phyloP scores from a whole-genome alignment of 2,329 filamentous ascomycete species.

The Ophiostoma himal-ulmi region DNA sequence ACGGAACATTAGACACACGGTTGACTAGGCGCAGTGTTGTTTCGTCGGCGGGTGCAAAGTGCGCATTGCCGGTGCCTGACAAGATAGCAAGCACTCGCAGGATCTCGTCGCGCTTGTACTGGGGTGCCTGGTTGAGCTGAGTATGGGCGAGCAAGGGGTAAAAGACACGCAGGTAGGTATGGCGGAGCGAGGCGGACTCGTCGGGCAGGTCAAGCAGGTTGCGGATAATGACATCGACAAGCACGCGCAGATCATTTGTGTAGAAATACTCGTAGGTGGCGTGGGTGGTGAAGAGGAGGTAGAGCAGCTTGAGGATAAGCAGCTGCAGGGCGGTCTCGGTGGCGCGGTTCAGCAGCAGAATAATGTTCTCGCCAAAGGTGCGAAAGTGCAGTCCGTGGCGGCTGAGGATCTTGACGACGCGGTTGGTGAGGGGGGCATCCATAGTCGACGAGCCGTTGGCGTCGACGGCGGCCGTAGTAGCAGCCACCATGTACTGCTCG shows the following conservation, averaged over 20 bases:
- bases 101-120: slow-evolving; percentile 89
- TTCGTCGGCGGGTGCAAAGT: slow-evolving; percentile 75
- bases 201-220: slow-evolving; percentile 94
- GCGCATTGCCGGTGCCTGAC: slow-evolving; percentile 57
- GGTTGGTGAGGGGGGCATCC: slow-evolving; percentile 65
- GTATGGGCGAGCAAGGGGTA: slow-evolving; percentile 88
- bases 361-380: slow-evolving; percentile 97
- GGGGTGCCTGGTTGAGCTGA: slow-evolving; percentile 75
- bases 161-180: slow-evolving; percentile 90
- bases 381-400: slow-evolving; percentile 74
- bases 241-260: slow-evolving; percentile 89
- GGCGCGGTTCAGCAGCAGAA: slow-evolving; percentile 88
- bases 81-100: slow-evolving; percentile 69
- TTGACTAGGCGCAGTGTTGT: slow-evolving; percentile 72
- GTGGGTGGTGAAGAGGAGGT: slow-evolving; percentile 87
- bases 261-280: slow-evolving; percentile 98
- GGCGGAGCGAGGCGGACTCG: slow-evolving; percentile 68
- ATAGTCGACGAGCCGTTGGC: slow-evolving; percentile 22
- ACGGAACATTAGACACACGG: slow-evolving; percentile 61
- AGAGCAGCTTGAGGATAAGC: slow-evolving; percentile 91
- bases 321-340: slow-evolving; percentile 90
- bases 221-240: slow-evolving; percentile 91
- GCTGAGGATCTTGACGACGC: slow-evolving; percentile 86
- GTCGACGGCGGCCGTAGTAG: slow-evolving; percentile 46
- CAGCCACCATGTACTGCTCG: slow-evolving; percentile 92